These are phyloP conservation scores for Mortierella hygrophila DNA, from an alignment of 192 early-diverging fungal genomes.

Conservation along the genomic window DNA sequence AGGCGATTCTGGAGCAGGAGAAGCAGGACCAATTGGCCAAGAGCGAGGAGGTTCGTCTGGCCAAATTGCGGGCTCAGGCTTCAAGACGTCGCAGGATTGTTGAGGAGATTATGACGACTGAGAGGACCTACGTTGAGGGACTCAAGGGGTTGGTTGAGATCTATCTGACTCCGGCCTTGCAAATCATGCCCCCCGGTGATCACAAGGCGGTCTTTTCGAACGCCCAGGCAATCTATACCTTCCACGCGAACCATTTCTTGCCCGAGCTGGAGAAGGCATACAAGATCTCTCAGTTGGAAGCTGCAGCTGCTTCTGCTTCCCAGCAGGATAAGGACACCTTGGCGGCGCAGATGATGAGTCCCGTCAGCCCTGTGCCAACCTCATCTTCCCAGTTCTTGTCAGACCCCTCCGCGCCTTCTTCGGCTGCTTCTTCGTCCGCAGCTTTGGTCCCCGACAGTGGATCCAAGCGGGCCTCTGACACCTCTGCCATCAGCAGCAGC, in stretches of 20 bases:
- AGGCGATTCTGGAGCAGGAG: slow-evolving; percentile 16
- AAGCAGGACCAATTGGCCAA: slow-evolving; percentile 22
- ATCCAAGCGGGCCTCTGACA: background rate
- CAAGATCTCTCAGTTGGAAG: background rate
- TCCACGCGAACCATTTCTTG: slow-evolving; percentile 83
- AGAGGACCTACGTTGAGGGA: slow-evolving; percentile 89
- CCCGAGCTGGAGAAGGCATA: slow-evolving; percentile 66
- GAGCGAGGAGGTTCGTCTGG: slow-evolving; percentile 54
- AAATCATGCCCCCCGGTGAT: slow-evolving; percentile 68
- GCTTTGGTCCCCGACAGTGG: slow-evolving; percentile 19
- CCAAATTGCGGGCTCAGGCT: slow-evolving; percentile 51
- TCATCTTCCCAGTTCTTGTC: slow-evolving; percentile 14
- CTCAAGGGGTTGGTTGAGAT: slow-evolving; percentile 77
- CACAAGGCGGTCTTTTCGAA: slow-evolving; percentile 80
- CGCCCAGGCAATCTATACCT: slow-evolving; percentile 75
- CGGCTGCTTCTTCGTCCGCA: slow-evolving; percentile 46
- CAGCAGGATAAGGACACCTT: background rate
- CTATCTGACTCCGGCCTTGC: slow-evolving; percentile 53
- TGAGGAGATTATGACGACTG: slow-evolving; percentile 86
- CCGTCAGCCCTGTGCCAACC: slow-evolving; percentile 44
- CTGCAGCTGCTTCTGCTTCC: background rate
- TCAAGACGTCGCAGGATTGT: slow-evolving; percentile 71
- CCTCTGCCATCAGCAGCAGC: background rate
- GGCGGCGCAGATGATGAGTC: slow-evolving; percentile 9
- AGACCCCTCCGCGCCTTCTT: slow-evolving; percentile 1